phyloP scores from a whole-genome alignment of 2,329 filamentous ascomycete species.

The Pseudogymnoascus sp. region DNA sequence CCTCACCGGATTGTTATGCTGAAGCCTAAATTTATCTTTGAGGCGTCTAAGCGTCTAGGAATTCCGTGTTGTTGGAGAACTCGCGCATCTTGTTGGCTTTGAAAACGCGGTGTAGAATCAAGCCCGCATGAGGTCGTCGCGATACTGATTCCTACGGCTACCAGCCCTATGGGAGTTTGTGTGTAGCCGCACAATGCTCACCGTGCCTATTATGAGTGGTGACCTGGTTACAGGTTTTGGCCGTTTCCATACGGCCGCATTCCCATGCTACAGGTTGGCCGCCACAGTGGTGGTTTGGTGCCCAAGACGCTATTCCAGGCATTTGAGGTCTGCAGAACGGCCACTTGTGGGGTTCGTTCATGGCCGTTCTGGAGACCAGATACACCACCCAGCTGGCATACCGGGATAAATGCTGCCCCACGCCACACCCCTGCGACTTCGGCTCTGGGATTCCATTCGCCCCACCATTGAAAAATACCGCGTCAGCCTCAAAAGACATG shows the following conservation, averaged over 20 bases:
- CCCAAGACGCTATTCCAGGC: not conserved
- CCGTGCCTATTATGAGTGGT: not conserved
- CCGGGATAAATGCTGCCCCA: not conserved
- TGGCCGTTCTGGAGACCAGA: not conserved
- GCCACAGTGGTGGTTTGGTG: not conserved
- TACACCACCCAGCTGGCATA: not conserved
- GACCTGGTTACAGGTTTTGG: not conserved
- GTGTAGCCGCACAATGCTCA: not conserved
- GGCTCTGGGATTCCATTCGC: slow-evolving; percentile 3
- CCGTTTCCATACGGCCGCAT: not conserved
- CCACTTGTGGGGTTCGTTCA: not conserved
- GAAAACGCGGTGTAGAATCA: not conserved
- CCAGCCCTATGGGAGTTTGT: slow-evolving; percentile 1
- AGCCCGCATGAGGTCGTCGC: not conserved
- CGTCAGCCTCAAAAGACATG: slow-evolving; percentile 2
- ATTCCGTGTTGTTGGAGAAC: not conserved
- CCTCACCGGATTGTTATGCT: not conserved
- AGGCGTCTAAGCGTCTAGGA: not conserved
- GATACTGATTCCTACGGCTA: not conserved
- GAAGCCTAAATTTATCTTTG: slow-evolving; percentile 4
- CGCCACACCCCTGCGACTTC: not conserved
- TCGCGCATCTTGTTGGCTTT: slow-evolving; percentile 1
- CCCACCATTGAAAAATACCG: not conserved
- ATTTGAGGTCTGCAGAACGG: not conserved
- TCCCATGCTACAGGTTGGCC: not conserved